phyloP scores from a whole-genome alignment of 2,329 filamentous ascomycete species.

The Thermothelomyces thermophilus region DNA sequence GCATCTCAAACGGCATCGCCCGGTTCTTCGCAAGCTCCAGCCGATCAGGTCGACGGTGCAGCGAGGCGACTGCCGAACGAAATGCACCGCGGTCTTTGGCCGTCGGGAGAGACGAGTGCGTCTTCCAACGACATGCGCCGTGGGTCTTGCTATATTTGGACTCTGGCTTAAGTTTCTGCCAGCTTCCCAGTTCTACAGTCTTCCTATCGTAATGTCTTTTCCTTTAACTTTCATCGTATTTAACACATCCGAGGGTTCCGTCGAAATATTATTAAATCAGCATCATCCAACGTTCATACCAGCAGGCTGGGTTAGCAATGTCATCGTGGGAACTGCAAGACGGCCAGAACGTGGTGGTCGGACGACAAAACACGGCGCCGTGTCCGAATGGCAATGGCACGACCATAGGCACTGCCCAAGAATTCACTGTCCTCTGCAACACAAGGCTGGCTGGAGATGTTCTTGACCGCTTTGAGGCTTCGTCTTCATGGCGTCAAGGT shows the following conservation, averaged over 20 bases:
- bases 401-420: conserved; percentile 23
- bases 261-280: background rate
- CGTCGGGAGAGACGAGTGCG: too few relatives aligned
- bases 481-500: background rate
- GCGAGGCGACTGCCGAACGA: conserved; percentile 11
- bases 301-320: conserved; percentile 17
- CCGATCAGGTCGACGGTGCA: conserved; percentile 21
- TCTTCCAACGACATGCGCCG: too few relatives aligned
- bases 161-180: background rate
- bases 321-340: conserved; percentile 4
- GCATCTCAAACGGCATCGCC: conserved; percentile 19
- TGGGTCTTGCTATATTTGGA: background rate
- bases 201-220: conserved; percentile 1
- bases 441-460: conserved; percentile 22
- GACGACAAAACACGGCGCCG: conserved; percentile 14
- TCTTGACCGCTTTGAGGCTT: conserved; percentile 19
- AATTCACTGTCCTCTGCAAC: conserved; percentile 27
- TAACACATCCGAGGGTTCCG: background rate
- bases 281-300: conserved; percentile 5
- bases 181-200: background rate
- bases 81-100: conserved; percentile 15
- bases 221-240: conserved; percentile 1
- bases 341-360: conserved; percentile 3
- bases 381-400: conserved; percentile 28
- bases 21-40: conserved; percentile 15